Percentiles rank a stretch among this genome's conserved stretches.
Conservation (phyloP, 768 basidiomycete genomes). For the Leucogyrophana mollusca region DNA sequence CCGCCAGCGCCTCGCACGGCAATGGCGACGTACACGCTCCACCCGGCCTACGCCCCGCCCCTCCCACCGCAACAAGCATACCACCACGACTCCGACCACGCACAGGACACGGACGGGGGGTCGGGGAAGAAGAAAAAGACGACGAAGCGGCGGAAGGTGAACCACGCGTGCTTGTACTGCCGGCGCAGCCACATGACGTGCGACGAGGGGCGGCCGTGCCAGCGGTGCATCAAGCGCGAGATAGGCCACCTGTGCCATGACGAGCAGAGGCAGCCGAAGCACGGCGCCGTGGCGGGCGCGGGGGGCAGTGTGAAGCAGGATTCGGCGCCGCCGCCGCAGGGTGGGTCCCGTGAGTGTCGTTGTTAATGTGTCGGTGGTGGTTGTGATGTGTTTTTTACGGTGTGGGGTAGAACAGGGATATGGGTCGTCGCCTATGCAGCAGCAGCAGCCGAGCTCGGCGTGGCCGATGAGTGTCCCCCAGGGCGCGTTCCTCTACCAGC, state of each 20-base stretch:
- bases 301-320: too few relatives aligned
- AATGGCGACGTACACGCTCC: neutral
- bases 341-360: constrained; percentile 36
- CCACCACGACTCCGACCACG: constrained; percentile 25
- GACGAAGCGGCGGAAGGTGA: constrained; percentile 78
- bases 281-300: constrained; percentile 23
- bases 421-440: constrained; percentile 2
- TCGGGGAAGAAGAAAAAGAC: constrained; percentile 39
- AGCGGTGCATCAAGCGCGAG: constrained; percentile 94
- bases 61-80: constrained; percentile 12
- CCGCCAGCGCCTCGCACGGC: too few relatives aligned
- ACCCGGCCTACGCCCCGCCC: neutral
- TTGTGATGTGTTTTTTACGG: too few relatives aligned
- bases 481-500: constrained; percentile 62
- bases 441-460: constrained; percentile 33
- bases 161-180: constrained; percentile 93
- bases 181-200: constrained; percentile 91
- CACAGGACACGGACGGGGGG: constrained; percentile 14
- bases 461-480: constrained; percentile 56
- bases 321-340: too few relatives aligned
- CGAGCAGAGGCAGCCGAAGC: constrained; percentile 60
- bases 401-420: too few relatives aligned
- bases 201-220: constrained; percentile 87
- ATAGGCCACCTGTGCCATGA: constrained; percentile 95
- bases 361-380: too few relatives aligned